Conservation (phyloP, 2,329 filamentous ascomycete species). For the Pseudonectria foliicola region DNA sequence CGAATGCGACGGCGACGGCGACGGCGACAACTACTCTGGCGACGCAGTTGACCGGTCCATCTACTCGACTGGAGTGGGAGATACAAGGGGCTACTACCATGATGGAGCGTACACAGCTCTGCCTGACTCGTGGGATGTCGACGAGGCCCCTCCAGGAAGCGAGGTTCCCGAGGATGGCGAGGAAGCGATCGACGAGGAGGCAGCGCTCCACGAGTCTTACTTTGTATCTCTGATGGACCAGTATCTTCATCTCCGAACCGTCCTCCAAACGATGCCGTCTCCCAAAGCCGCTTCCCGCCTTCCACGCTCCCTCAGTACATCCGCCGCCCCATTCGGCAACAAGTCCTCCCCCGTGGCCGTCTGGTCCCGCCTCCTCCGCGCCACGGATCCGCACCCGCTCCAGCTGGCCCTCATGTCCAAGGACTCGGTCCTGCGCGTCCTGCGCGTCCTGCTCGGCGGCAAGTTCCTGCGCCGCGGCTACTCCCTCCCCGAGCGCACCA, state of each 20-base stretch:
- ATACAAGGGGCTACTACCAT: slow-evolving; percentile 59
- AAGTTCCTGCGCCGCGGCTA: slow-evolving; percentile 55
- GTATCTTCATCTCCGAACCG: slow-evolving; percentile 57
- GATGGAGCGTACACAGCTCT: slow-evolving; percentile 73
- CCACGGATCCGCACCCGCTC: slow-evolving; percentile 48
- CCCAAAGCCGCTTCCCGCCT: slow-evolving; percentile 46
- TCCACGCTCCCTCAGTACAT: slow-evolving; percentile 43
- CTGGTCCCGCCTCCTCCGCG: slow-evolving; percentile 47
- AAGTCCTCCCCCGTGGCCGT: slow-evolving; percentile 40
- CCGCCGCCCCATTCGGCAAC: slow-evolving; percentile 47
- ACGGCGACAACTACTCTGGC: slow-evolving; percentile 22
- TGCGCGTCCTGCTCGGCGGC: slow-evolving; percentile 59
- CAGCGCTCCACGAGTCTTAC: slow-evolving; percentile 56
- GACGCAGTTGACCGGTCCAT: slow-evolving; percentile 33
- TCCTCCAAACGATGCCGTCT: slow-evolving; percentile 51
- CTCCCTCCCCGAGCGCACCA: slow-evolving; percentile 57
- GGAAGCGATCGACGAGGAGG: slow-evolving; percentile 16
- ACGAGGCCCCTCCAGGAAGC: slow-evolving; percentile 21
- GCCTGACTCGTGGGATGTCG: slow-evolving; percentile 32
- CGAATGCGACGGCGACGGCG: slow-evolving; percentile 19
- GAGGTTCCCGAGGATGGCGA: slow-evolving; percentile 19
- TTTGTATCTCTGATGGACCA: slow-evolving; percentile 57
- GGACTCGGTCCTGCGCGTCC: slow-evolving; percentile 55
- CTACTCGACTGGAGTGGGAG: slow-evolving; percentile 42
- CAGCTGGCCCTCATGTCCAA: slow-evolving; percentile 61